Evolutionary conservation across 345 rosid genomes (phyloP).

Genomic region (Luvunga scandens): DNA sequence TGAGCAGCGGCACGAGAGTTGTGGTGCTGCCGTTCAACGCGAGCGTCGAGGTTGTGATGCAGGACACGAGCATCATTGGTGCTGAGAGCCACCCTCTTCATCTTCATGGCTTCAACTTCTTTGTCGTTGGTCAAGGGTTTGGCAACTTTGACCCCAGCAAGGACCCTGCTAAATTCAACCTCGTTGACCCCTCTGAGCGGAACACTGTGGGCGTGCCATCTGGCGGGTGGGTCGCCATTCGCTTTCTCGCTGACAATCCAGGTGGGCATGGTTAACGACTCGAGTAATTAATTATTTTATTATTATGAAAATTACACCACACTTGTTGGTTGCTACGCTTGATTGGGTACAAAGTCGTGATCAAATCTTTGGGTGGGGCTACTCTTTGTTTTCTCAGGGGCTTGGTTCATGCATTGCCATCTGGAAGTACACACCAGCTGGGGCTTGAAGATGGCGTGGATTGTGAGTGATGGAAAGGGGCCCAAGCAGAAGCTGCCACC

Average conservation of each 20-base stretch:
- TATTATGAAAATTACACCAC: too few relatives aligned
- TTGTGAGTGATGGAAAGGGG: constrained; percentile 43
- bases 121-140: constrained; percentile 42
- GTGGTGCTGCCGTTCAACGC: constrained; percentile 36
- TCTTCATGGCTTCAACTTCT: constrained; percentile 56
- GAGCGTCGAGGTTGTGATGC: constrained; percentile 51
- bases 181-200: constrained; percentile 50
- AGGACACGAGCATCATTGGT: constrained; percentile 45
- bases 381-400: constrained; percentile 10
- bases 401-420: constrained; percentile 62
- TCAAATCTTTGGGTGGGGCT: too few relatives aligned
- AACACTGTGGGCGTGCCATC: constrained; percentile 50
- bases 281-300: too few relatives aligned
- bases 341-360: too few relatives aligned
- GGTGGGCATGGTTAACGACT: constrained; percentile 12
- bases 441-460: constrained; percentile 66
- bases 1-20: constrained; percentile 41
- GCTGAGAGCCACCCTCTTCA: constrained; percentile 61
- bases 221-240: constrained; percentile 63
- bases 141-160: constrained; percentile 46
- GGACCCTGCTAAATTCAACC: constrained; percentile 47
- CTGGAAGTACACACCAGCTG: constrained; percentile 55
- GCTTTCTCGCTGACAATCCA: constrained; percentile 51
- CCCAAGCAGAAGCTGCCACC: constrained; percentile 44
- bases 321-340: too few relatives aligned